Evolutionary conservation across 495 filamentous ascomycete species (phyloP).

Genomic region (Arthonia radiata): DNA sequence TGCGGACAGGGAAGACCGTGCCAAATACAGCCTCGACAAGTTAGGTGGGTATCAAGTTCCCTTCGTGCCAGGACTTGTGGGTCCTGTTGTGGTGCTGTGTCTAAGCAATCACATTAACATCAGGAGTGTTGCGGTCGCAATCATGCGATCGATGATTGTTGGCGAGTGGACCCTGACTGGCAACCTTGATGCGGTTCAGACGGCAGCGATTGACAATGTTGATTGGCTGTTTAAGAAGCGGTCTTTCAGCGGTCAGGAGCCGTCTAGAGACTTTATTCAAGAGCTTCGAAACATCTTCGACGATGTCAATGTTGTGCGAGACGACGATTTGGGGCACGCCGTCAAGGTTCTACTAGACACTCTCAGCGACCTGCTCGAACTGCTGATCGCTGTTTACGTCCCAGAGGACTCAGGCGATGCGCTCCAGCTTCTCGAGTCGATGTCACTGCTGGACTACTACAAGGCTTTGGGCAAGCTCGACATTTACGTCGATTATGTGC

Average conservation of each 20-base stretch:
- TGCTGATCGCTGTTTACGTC: constrained; percentile 79
- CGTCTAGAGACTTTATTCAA: constrained; percentile 69
- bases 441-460: constrained; percentile 88
- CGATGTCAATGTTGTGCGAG: constrained; percentile 31
- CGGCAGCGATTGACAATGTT: constrained; percentile 87
- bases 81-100: constrained; percentile 80
- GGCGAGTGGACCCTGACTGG: constrained; percentile 96
- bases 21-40: constrained; percentile 50
- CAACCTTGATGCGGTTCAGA: constrained; percentile 76
- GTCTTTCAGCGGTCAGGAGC: constrained; percentile 62
- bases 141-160: constrained; percentile 91
- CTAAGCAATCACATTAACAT: constrained; percentile 86
- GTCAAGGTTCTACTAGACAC: constrained; percentile 56
- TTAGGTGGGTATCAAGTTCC: constrained; percentile 96
- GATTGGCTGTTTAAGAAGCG: constrained; percentile 81
- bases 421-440: constrained; percentile 55
- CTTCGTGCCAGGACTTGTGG: constrained; percentile 80
- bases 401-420: constrained; percentile 52
- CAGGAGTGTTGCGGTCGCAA: constrained; percentile 69
- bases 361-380: constrained; percentile 72
- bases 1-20: constrained; percentile 45
- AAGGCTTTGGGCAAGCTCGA: constrained; percentile 93
- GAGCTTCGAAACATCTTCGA: constrained; percentile 70
- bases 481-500: constrained; percentile 90
- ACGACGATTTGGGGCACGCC: constrained; percentile 53